Percentiles rank a stretch among this genome's conserved stretches.
phyloP scores from a whole-genome alignment of 2,329 filamentous ascomycete species.

The Intubia oerlemansii region DNA sequence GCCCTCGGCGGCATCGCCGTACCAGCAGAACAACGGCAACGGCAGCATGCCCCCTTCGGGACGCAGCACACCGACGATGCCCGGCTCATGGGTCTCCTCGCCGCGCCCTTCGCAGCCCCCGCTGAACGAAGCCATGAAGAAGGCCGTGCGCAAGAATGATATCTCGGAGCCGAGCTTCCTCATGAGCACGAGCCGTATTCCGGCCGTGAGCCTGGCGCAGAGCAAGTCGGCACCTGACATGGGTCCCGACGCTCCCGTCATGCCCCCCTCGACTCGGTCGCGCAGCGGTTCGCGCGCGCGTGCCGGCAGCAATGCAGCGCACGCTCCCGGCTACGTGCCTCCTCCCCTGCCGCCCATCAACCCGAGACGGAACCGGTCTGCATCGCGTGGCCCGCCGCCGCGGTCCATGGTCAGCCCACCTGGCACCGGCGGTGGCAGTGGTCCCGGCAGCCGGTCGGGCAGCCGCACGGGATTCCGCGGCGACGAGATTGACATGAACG shows the following conservation, averaged over 20 bases:
- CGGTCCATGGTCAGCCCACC: constrained; percentile 22
- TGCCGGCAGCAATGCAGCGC: constrained; percentile 16
- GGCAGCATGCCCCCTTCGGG: too few relatives aligned
- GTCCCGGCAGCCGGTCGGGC: constrained; percentile 14
- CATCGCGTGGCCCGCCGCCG: constrained; percentile 11
- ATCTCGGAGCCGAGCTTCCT: constrained; percentile 29
- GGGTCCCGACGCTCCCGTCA: too few relatives aligned
- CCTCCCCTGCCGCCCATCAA: constrained; percentile 35
- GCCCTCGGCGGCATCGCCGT: too few relatives aligned
- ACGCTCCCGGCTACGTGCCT: too few relatives aligned
- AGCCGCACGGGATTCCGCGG: constrained; percentile 5
- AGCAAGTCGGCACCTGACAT: constrained; percentile 6
- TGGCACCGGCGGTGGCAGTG: too few relatives aligned
- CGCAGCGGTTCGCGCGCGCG: constrained; percentile 18
- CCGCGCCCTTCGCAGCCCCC: constrained; percentile 9
- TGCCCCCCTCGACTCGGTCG: constrained; percentile 13
- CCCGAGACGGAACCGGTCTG: constrained; percentile 25
- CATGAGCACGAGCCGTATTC: constrained; percentile 22
- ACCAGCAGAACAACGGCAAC: too few relatives aligned
- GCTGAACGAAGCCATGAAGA: constrained; percentile 18
- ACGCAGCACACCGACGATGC: too few relatives aligned
- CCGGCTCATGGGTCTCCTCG: too few relatives aligned
- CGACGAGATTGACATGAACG: constrained; percentile 12
- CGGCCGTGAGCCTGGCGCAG: constrained; percentile 19
- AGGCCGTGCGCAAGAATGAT: constrained; percentile 22